Base-by-base conservation (phyloP, 2,329 filamentous ascomycete genomes). In the Pleoardoris graminearum region DNA sequence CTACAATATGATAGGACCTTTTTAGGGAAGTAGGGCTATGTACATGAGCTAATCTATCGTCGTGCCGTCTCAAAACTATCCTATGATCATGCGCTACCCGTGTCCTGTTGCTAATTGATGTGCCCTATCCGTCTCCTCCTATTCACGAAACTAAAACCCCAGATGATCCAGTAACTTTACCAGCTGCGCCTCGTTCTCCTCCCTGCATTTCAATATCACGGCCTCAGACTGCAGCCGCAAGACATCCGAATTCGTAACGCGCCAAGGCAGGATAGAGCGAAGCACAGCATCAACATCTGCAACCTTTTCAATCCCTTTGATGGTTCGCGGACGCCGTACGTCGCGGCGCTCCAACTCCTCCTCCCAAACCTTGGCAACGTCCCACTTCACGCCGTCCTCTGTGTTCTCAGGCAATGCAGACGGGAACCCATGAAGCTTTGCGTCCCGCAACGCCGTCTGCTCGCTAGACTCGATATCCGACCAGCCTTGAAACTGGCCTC, bases 381-480 rank as follows among this genome's bases (percentile, higher is more conserved):
- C 60, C 63, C 62, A 66, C 16, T 61, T 48, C 22, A 65, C 57
- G 12, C 59, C 58, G 33, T 52, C 37, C 35, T 56, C 27, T n/a
- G 51, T 50, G 21, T 55, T 44, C 21, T 41, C 45, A 30, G 54
- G 54, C 22, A 63, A 39, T 22, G 57, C 35, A 32, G 58, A 60
- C 17, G 62, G 65, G 52, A 67, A 68, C 32, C 64, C 64, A 32
- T 57, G 43, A 6, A 69, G 57, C 49, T 63, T 63, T 44, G 63
- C 65, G 11, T 65, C 43, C 46, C 60, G 44, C 48, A 67, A 54
- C 17, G 50, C 50, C 35, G 56, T 53, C 46, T 57, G 54, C 12
- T 62, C 61, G n/a, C 44, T 58, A 6, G 50, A 54, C 35, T 50
- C 37, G 12, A 43, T 53, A 32, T 51, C 50, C 10, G 50, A 61